Evolutionary conservation across 2,329 filamentous ascomycete species (phyloP).

Genomic region (Colletotrichum liaoningense): DNA sequence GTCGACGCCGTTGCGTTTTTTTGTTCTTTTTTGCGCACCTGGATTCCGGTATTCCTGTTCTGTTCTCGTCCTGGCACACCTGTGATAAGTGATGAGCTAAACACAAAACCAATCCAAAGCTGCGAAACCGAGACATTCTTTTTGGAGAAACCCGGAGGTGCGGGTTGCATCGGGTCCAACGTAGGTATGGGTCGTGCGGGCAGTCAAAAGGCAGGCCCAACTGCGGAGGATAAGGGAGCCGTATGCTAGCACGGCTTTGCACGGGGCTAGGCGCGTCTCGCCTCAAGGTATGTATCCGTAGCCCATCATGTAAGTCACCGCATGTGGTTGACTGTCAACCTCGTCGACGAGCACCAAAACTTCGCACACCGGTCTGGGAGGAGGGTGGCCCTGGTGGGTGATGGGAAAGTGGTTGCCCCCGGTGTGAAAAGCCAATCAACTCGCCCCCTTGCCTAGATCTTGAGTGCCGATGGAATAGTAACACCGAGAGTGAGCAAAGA

Average conservation of each 20-base stretch:
- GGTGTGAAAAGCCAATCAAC: conserved; percentile 28
- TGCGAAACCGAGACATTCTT: not conserved
- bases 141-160: not conserved
- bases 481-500: not conserved
- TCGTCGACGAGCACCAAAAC: no score
- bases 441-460: not conserved
- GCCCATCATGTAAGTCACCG: no score
- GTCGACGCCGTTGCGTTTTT: not conserved
- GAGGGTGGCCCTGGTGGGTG: not conserved
- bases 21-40: no score
- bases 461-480: not conserved
- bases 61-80: not conserved
- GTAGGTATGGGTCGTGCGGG: not conserved
- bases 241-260: no score
- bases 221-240: conserved; percentile 3
- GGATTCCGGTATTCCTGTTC: not conserved
- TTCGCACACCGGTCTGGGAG: conserved; percentile 13
- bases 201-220: not conserved
- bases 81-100: not conserved
- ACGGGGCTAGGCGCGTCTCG: no score
- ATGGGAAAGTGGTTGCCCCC: not conserved
- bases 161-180: conserved; percentile 31
- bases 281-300: no score
- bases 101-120: conserved; percentile 4
- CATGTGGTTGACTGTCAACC: no score